Evolutionary conservation across 2,329 filamentous ascomycete species (phyloP).

Genomic region (Setomelanomma holmii): DNA sequence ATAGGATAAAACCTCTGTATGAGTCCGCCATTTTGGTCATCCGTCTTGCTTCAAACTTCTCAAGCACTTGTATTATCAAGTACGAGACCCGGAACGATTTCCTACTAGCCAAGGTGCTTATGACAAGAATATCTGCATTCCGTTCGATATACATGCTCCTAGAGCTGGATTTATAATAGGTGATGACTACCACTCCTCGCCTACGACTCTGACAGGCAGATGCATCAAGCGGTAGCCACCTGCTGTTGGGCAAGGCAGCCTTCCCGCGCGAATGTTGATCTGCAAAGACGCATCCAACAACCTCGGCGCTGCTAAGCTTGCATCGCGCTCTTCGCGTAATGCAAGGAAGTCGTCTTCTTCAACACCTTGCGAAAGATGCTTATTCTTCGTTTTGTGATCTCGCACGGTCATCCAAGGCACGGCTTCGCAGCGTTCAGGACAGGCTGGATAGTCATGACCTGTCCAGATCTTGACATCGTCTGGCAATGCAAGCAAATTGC

Average conservation of each 20-base stretch:
- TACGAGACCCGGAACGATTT: too few species aligned
- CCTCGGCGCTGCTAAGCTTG: constrained; percentile 36
- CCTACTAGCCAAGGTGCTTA: too few species aligned
- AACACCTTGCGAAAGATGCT: constrained; percentile 38
- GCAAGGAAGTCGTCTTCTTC: constrained; percentile 42
- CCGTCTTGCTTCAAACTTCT: too few species aligned
- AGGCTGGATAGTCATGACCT: constrained; percentile 45
- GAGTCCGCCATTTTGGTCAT: too few species aligned
- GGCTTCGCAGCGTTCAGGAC: constrained; percentile 23
- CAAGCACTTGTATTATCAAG: too few species aligned
- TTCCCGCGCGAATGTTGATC: constrained; percentile 50
- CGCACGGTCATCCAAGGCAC: constrained; percentile 44
- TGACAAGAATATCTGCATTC: too few species aligned
- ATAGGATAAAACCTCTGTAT: too few species aligned
- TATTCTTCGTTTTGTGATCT: constrained; percentile 45
- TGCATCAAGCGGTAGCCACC: constrained; percentile 8
- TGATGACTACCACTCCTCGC: constrained; percentile 3
- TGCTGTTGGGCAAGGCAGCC: constrained; percentile 31
- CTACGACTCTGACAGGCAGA: constrained; percentile 9
- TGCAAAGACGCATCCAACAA: constrained; percentile 50
- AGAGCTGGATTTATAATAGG: too few species aligned
- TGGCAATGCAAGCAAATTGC: constrained; percentile 36
- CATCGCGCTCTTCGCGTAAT: constrained; percentile 42
- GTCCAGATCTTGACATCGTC: constrained; percentile 41
- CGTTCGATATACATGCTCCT: too few species aligned